Conservation (phyloP, 331 rosid species). For the Malus hybrid region DNA sequence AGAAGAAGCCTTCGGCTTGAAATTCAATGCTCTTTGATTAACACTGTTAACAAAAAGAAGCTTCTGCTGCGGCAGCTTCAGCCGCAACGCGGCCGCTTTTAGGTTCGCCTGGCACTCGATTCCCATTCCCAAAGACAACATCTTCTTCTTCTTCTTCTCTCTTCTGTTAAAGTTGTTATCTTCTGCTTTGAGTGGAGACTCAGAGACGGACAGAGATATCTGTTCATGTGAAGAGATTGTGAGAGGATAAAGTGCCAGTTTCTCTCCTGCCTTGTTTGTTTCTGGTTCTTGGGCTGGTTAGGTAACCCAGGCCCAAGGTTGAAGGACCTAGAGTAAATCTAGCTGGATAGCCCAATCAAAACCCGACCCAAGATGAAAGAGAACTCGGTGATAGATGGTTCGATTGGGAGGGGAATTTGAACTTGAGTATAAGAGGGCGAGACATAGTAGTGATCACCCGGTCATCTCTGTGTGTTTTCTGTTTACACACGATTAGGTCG, state of each 20-base stretch:
- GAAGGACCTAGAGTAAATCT: neutral
- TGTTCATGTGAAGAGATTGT: neutral
- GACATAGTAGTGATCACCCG: no score
- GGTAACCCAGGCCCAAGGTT: neutral
- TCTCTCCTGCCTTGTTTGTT: neutral
- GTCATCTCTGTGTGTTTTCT: no score
- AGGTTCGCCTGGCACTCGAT: slow-evolving; percentile 31
- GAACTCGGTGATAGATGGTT: neutral
- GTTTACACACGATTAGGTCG: no score
- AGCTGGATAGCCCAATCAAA: neutral
- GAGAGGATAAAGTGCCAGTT: neutral
- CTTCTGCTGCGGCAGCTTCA: neutral
- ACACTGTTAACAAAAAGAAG: neutral
- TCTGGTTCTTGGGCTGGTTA: neutral
- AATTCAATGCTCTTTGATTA: neutral
- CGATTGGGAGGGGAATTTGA: neutral
- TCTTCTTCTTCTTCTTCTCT: neutral
- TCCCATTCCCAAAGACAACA: slow-evolving; percentile 46
- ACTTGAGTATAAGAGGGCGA: no score
- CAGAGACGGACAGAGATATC: neutral
- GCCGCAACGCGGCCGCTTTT: slow-evolving; percentile 9
- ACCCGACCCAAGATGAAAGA: neutral
- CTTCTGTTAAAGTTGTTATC: neutral
- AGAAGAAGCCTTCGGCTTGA: slow-evolving; percentile 8
- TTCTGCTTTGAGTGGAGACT: neutral